These are phyloP conservation scores for Boletus barrowsii DNA, from an alignment of 768 basidiomycete species.

Conservation along the genomic window DNA sequence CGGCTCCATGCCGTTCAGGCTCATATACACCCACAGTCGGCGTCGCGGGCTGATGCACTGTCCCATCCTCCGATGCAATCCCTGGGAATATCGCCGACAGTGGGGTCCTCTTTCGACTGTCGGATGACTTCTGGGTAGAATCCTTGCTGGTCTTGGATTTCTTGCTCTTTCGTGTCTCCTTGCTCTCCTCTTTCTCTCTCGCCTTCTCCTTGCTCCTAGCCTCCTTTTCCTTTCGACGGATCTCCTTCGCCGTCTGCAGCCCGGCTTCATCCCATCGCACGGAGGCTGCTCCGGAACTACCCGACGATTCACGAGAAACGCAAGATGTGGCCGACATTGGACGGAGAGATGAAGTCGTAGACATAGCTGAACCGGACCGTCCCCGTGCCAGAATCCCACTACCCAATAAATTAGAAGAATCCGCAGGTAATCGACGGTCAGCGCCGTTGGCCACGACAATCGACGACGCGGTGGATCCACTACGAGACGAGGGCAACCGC, in stretches of 20 bases:
- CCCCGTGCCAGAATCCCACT: slow-evolving; percentile 31
- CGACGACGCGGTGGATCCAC: slow-evolving; percentile 37
- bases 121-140: slow-evolving; percentile 44
- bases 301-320: slow-evolving; percentile 37
- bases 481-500: slow-evolving; percentile 39
- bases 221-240: slow-evolving; percentile 39
- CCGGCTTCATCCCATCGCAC: slow-evolving; percentile 53
- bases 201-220: slow-evolving; percentile 34
- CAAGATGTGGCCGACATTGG: slow-evolving; percentile 44
- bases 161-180: slow-evolving; percentile 32
- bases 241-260: slow-evolving; percentile 47
- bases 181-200: slow-evolving; percentile 29
- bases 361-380: slow-evolving; percentile 40
- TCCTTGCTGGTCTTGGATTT: slow-evolving; percentile 28
- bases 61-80: slow-evolving; percentile 14
- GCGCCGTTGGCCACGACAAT: slow-evolving; percentile 14
- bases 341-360: slow-evolving; percentile 44
- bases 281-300: slow-evolving; percentile 41
- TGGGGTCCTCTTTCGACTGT: slow-evolving; percentile 52
- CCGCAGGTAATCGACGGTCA: slow-evolving; percentile 26
- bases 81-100: slow-evolving; percentile 62
- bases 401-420: slow-evolving; percentile 31
- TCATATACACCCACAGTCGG: slow-evolving; percentile 51
- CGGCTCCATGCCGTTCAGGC: not conserved
- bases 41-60: not conserved